Percentiles rank a stretch among this genome's conserved stretches.
phyloP scores from a whole-genome alignment of 1,284 basidiomycete genomes.

The Coniferiporia weirii region DNA sequence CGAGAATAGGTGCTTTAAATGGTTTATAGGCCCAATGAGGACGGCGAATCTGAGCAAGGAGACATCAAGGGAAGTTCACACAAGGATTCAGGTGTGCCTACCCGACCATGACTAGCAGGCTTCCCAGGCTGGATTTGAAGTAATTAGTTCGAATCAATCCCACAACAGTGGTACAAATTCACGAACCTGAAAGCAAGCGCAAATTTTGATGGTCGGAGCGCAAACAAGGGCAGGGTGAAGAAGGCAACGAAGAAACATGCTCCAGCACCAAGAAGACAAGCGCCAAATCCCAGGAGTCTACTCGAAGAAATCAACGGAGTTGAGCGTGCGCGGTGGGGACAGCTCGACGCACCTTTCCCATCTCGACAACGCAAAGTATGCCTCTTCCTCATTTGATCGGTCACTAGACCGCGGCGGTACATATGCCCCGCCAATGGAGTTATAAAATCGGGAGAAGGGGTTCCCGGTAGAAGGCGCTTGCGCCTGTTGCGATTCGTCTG shows the following conservation, averaged over 20 bases:
- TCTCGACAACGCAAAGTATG: slow-evolving; percentile 87
- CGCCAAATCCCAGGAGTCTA: slow-evolving; percentile 90
- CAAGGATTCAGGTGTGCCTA: slow-evolving; percentile 34
- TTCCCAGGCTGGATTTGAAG: slow-evolving; percentile 56
- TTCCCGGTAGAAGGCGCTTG: slow-evolving; percentile 32
- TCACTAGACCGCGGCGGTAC: slow-evolving; percentile 84
- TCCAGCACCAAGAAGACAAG: slow-evolving; percentile 83
- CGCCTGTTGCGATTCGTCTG: slow-evolving; percentile 61
- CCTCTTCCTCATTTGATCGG: slow-evolving; percentile 91
- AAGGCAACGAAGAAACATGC: slow-evolving; percentile 97
- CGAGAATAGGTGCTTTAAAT: slow-evolving; percentile 84
- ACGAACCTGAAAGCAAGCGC: slow-evolving; percentile 80
- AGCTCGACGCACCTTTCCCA: slow-evolving; percentile 70
- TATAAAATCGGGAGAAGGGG: slow-evolving; percentile 74
- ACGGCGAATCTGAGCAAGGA: slow-evolving; percentile 61
- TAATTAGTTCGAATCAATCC: neutral
- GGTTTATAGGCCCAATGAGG: slow-evolving; percentile 80
- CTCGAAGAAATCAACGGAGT: neutral
- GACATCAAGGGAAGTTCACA: slow-evolving; percentile 23
- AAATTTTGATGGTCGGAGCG: slow-evolving; percentile 82
- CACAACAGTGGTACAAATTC: neutral
- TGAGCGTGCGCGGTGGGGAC: neutral
- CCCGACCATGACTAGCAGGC: slow-evolving; percentile 85
- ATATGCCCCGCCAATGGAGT: slow-evolving; percentile 72
- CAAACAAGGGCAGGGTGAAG: slow-evolving; percentile 81